These are phyloP conservation scores for Fusarium sp. DNA, from an alignment of 2,329 filamentous ascomycete species.

Conservation along the genomic window DNA sequence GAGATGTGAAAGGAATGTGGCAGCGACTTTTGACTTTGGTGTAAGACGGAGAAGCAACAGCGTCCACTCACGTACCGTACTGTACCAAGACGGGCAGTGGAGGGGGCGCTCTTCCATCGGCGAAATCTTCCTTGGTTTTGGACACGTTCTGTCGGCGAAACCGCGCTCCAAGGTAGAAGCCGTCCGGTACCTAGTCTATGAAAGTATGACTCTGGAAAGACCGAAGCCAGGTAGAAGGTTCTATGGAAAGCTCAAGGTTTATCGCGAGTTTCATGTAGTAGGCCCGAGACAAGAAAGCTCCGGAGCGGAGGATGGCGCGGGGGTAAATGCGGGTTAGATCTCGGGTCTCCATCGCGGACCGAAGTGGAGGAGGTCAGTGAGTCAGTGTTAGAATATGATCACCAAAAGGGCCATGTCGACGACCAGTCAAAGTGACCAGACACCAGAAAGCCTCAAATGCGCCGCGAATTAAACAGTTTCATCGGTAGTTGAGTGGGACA, in stretches of 20 bases:
- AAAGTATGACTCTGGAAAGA: conserved; percentile 11
- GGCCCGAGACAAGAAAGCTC: neutral
- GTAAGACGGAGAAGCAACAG: neutral
- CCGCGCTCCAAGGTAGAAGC: conserved; percentile 6
- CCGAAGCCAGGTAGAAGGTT: conserved; percentile 25
- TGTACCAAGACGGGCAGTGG: neutral
- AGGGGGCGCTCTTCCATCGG: neutral
- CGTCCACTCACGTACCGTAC: neutral
- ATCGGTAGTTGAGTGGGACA: conserved; percentile 2
- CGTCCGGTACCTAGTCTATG: conserved; percentile 11
- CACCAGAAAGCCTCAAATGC: neutral
- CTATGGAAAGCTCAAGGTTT: conserved; percentile 13
- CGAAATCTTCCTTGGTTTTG: conserved; percentile 22
- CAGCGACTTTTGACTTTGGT: conserved; percentile 16
- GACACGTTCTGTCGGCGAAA: conserved; percentile 25
- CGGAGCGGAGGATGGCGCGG: neutral
- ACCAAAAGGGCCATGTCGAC: neutral
- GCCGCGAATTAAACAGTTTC: neutral
- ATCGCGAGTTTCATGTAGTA: conserved; percentile 1
- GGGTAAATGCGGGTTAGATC: neutral
- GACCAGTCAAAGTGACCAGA: neutral
- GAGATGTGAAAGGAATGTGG: conserved; percentile 25
- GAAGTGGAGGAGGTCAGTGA: conserved; percentile 10
- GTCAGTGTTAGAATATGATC: neutral
- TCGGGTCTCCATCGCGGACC: conserved; percentile 1